Evolutionary conservation across 2,329 filamentous ascomycete genomes (phyloP).

Genomic region (Apiospora saccharicola): DNA sequence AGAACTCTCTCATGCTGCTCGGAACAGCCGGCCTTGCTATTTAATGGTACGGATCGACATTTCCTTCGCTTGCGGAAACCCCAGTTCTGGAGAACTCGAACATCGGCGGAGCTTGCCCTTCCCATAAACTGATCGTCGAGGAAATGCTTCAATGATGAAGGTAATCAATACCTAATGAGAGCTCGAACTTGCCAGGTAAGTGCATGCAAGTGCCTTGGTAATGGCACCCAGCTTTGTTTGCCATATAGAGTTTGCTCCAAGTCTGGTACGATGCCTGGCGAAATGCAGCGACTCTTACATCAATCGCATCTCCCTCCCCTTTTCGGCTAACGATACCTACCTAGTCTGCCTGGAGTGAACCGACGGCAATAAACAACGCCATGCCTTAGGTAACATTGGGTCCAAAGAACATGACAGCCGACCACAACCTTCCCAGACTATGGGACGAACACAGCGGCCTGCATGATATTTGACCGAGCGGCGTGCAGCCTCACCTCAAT

Average conservation of each 20-base stretch:
- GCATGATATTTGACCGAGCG: neutral
- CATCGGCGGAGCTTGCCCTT: neutral
- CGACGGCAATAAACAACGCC: neutral
- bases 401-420: neutral
- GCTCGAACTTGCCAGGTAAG: neutral
- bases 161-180: neutral
- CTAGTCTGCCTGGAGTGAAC: neutral
- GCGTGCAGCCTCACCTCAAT: neutral
- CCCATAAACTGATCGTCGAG: neutral
- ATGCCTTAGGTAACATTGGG: neutral
- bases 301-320: too few relatives aligned
- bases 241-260: neutral
- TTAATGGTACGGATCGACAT: neutral
- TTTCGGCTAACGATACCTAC: neutral
- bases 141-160: neutral
- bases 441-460: neutral
- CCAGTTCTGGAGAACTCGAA: neutral
- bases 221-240: neutral
- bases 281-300: neutral
- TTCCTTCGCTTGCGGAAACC: neutral
- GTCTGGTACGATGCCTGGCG: neutral
- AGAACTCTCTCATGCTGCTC: neutral
- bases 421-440: neutral
- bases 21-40: neutral
- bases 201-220: neutral